phyloP scores from a whole-genome alignment of 2,329 filamentous ascomycete species.

The Fusarium miscanthi region DNA sequence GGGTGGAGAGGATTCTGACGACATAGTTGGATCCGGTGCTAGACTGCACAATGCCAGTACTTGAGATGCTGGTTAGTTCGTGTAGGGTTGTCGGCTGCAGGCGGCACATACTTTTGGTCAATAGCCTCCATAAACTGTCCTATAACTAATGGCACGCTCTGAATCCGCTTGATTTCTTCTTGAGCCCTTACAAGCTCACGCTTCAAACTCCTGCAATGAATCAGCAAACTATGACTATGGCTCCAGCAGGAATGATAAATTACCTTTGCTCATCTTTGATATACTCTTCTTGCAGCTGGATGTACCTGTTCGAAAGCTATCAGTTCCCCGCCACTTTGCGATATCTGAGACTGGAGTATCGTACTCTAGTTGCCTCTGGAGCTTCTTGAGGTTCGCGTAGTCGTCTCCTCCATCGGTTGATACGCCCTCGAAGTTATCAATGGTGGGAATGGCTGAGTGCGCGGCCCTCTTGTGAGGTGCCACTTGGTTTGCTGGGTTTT shows the following conservation, averaged over 20 bases:
- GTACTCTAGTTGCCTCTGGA: slow-evolving; percentile 95
- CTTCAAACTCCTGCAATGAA: slow-evolving; percentile 80
- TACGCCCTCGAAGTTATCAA: slow-evolving; percentile 89
- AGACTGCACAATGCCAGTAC: slow-evolving; percentile 97
- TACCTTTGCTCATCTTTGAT: slow-evolving; percentile 99
- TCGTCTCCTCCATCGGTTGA: slow-evolving; percentile 87
- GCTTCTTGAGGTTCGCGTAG: slow-evolving; percentile 94
- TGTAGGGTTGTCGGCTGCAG: not conserved
- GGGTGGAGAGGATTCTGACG: slow-evolving; percentile 95
- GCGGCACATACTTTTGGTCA: slow-evolving; percentile 85
- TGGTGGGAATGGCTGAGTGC: slow-evolving; percentile 84
- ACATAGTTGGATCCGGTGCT: slow-evolving; percentile 99
- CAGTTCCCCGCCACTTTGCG: slow-evolving; percentile 14
- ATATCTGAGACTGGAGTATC: slow-evolving; percentile 41
- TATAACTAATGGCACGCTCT: slow-evolving; percentile 97
- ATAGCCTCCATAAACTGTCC: slow-evolving; percentile 99
- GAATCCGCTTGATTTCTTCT: slow-evolving; percentile 99
- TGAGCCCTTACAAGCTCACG: slow-evolving; percentile 96
- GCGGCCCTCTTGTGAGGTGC: slow-evolving; percentile 84
- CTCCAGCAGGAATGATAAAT: slow-evolving; percentile 8
- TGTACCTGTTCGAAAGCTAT: slow-evolving; percentile 70
- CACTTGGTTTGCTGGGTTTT: slow-evolving; percentile 79
- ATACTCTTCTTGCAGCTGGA: slow-evolving; percentile 98
- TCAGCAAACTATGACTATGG: slow-evolving; percentile 20
- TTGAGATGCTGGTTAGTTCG: slow-evolving; percentile 51